Evolutionary conservation across 1,284 basidiomycete species (phyloP).

Genomic region (Ceraceosorus bombacis): DNA sequence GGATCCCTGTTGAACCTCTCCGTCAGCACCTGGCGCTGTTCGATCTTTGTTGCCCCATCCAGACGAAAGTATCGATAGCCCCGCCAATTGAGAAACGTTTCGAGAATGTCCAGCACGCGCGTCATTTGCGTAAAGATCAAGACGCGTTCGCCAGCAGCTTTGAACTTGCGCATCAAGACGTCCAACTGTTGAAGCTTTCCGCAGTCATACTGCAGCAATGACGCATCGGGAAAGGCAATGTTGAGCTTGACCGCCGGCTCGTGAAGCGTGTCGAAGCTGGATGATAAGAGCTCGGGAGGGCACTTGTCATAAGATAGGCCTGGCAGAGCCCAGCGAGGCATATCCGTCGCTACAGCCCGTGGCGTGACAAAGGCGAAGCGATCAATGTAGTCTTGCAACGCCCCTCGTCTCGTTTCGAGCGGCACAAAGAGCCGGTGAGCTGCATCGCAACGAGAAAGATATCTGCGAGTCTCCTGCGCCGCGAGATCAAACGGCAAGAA

Average conservation of each 20-base stretch:
- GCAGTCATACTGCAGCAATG: conserved; percentile 88
- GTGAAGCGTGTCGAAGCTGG: conserved; percentile 57
- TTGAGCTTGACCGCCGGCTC: conserved; percentile 71
- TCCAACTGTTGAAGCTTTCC: conserved; percentile 85
- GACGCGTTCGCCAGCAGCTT: conserved; percentile 76
- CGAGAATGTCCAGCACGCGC: conserved; percentile 82
- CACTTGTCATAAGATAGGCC: conserved; percentile 46
- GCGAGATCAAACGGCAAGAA: conserved; percentile 51
- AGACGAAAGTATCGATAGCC: conserved; percentile 87
- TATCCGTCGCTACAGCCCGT: conserved; percentile 65
- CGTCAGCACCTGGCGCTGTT: conserved; percentile 88
- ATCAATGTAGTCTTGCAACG: conserved; percentile 59
- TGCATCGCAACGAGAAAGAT: conserved; percentile 59
- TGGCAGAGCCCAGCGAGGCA: conserved; percentile 60
- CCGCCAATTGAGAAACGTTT: conserved; percentile 84
- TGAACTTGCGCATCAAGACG: conserved; percentile 69
- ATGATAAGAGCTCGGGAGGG: conserved; percentile 17
- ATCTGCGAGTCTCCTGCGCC: conserved; percentile 50
- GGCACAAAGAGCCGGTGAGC: conserved; percentile 53
- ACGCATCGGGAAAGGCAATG: conserved; percentile 86
- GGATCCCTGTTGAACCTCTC: conserved; percentile 91
- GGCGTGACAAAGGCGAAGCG: conserved; percentile 79
- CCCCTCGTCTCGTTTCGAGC: conserved; percentile 58
- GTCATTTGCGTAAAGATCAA: conserved; percentile 99
- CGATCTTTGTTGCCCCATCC: conserved; percentile 90